Conservation (phyloP, 805 yeast genomes). For the Suhomyces kilbournensis region DNA sequence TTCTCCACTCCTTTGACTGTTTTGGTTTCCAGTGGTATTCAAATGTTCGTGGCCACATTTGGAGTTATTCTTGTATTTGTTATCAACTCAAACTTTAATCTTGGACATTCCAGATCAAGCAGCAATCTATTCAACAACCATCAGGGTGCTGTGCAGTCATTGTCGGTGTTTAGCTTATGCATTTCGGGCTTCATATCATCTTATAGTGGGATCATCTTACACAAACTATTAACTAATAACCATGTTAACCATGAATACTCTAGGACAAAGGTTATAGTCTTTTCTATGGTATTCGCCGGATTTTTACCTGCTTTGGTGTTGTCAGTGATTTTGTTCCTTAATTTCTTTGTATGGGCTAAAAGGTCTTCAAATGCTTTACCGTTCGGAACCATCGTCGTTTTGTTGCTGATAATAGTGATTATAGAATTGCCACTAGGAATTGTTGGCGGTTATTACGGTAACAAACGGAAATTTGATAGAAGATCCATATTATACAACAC, state of each 20-base stretch:
- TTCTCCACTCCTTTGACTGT: constrained; percentile 50
- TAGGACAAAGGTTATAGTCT: constrained; percentile 9
- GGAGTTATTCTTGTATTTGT: constrained; percentile 58
- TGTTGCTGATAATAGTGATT: constrained; percentile 57
- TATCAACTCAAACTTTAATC: constrained; percentile 27
- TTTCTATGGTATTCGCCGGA: constrained; percentile 34
- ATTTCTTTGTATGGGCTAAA: constrained; percentile 71
- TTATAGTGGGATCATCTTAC: constrained; percentile 62
- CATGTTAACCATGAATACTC: constrained; percentile 27
- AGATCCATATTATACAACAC: constrained; percentile 16
- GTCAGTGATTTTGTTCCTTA: constrained; percentile 51
- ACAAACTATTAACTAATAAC: constrained; percentile 49
- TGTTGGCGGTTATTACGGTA: constrained; percentile 63
- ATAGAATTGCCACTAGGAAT: constrained; percentile 74
- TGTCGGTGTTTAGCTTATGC: constrained; percentile 58
- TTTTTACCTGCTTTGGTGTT: constrained; percentile 48
- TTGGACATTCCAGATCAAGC: constrained; percentile 30
- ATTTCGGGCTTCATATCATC: constrained; percentile 76
- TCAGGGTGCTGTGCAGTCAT: constrained; percentile 63
- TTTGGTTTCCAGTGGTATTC: constrained; percentile 71
- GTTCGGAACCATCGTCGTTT: constrained; percentile 64
- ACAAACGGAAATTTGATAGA: constrained; percentile 25
- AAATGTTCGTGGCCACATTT: constrained; percentile 60
- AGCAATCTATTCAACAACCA: constrained; percentile 62
- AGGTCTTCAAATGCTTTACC: constrained; percentile 77